These are phyloP conservation scores for Tricholoma saponaceum DNA, from an alignment of 768 basidiomycete species.

Conservation along the genomic window DNA sequence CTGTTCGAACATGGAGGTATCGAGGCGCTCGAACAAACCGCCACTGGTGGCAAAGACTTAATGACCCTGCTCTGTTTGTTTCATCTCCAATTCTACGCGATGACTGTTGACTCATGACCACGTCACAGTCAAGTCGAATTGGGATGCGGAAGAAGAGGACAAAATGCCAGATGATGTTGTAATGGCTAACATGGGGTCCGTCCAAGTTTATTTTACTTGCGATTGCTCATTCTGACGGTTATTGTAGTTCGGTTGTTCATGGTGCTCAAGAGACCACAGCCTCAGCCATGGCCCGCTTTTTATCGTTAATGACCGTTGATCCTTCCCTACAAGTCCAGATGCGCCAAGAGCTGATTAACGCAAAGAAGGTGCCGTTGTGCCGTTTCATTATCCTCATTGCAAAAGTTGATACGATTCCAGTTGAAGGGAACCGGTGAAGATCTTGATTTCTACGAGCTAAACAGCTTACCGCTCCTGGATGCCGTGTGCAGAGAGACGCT, in stretches of 20 bases:
- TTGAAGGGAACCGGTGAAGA: constrained; percentile 21
- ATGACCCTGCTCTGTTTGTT: constrained; percentile 20
- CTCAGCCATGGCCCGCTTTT: constrained; percentile 21
- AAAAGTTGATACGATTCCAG: background rate
- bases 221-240: background rate
- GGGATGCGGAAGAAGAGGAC: constrained; percentile 22
- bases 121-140: constrained; percentile 26
- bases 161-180: constrained; percentile 24
- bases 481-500: constrained; percentile 35
- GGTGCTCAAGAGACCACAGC: constrained; percentile 34
- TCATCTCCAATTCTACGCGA: background rate
- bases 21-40: constrained; percentile 15
- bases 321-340: constrained; percentile 25
- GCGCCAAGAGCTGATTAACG: constrained; percentile 17
- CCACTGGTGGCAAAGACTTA: constrained; percentile 17
- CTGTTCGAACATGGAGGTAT: constrained; percentile 14
- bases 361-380: background rate
- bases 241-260: constrained; percentile 25
- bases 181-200: constrained; percentile 26
- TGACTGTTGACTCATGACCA: background rate
- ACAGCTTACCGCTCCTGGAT: constrained; percentile 32
- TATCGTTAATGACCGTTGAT: constrained; percentile 23
- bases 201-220: background rate
- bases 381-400: background rate
- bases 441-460: constrained; percentile 33